Evolutionary conservation across 441 rosid genomes (phyloP), one percentile per base, ranked within the genome.

Genomic region (Caryocar brasiliense): DNA sequence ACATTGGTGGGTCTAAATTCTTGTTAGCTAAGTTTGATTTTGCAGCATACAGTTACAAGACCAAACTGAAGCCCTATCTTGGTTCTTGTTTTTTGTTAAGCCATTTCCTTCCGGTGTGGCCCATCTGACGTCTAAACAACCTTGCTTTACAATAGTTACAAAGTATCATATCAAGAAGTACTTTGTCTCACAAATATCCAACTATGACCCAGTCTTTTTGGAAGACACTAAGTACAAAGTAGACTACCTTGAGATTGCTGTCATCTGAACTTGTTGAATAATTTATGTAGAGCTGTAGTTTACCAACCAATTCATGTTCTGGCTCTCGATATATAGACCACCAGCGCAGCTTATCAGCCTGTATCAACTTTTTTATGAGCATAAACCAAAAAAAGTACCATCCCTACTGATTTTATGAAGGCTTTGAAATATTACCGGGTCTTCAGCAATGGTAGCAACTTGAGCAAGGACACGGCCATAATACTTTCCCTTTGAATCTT

Each of bases 311-410:
- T 60, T 88, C 95, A 61, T 92, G 99, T 62, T 83, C 95, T 40
- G 99, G 99, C 76, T 92, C 97, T 28, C 77, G 78, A 63, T 73
- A 92, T 39, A 92, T 74, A 48, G 95, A 78, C 97, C 97, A 92
- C 99, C 97, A 92, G 23, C 88, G 89, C 65, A 83, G 72, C 75
- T 82, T 92, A 60, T 88, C 95, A 54, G 71, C 80, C 99, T 92
- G 83, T 69, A 73, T 62, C 56, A 63, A 60, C 58, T 51, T 61
- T 38, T 47, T 48, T 39, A 58, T 62, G 61, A 74, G 74, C 62
- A 56, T 59, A 47, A 30, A 38, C 45, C 44, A 58, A 48, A 56
- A 54, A 13, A 60, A 60, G 42, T 8, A 45, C n/a, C 8, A 47
- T 34, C 14, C 39, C 3, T 49, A 54, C 24, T 12, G 44, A 56